A percentile compares a stretch with the other conserved stretches of the same genome.
phyloP scores from a whole-genome alignment of 2,329 filamentous ascomycete species.

The Nemania sp. region DNA sequence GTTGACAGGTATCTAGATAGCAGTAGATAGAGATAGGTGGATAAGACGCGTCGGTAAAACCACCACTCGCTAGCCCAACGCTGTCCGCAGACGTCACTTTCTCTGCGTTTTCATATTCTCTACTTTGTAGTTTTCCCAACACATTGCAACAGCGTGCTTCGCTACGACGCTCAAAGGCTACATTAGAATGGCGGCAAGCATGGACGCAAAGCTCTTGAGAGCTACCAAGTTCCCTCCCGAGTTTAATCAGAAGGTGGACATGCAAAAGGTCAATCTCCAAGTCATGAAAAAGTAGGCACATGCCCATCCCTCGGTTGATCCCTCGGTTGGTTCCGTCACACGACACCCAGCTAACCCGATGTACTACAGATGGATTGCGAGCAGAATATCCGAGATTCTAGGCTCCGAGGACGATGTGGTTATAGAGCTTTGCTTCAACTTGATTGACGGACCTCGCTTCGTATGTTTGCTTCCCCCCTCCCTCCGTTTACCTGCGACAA shows the following conservation, averaged over 20 bases:
- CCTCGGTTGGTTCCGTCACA: background rate
- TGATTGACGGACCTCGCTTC: slow-evolving; percentile 41
- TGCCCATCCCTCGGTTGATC: slow-evolving; percentile 3
- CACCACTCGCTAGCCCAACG: slow-evolving; percentile 19
- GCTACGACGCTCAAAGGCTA: background rate
- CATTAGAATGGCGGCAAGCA: slow-evolving; percentile 77
- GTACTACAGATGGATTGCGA: slow-evolving; percentile 84
- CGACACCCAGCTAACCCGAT: slow-evolving; percentile 33
- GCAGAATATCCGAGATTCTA: slow-evolving; percentile 86
- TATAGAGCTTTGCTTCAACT: slow-evolving; percentile 77
- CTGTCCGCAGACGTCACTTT: slow-evolving; percentile 44
- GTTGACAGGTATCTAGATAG: slow-evolving; percentile 5
- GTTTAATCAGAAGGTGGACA: slow-evolving; percentile 96
- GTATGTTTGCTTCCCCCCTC: slow-evolving; percentile 26
- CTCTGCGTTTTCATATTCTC: slow-evolving; percentile 10
- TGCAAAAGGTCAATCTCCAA: slow-evolving; percentile 95
- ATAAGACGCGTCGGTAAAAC: slow-evolving; percentile 34
- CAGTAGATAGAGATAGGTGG: background rate
- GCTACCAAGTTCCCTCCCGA: slow-evolving; percentile 94
- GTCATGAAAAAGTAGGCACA: slow-evolving; percentile 91
- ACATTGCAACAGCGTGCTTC: background rate
- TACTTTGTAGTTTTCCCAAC: background rate
- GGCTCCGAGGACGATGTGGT: slow-evolving; percentile 97
- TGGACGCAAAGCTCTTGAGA: slow-evolving; percentile 89
- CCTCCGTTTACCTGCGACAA: background rate